These are phyloP conservation scores for Taiozyma sp. DNA, from an alignment of 1,139 yeast species.

Conservation along the genomic window DNA sequence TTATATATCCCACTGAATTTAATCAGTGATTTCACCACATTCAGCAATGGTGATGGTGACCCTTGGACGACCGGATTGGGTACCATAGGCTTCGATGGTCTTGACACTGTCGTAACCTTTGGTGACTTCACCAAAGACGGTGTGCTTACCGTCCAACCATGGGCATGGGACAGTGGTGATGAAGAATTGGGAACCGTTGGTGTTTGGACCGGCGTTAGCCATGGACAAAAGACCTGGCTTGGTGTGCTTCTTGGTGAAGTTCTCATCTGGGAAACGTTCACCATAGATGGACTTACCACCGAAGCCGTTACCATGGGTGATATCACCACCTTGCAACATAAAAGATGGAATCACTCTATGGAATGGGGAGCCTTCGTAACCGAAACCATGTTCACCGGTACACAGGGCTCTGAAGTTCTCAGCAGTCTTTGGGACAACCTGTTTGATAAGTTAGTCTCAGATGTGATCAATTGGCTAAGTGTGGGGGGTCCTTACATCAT, in stretches of 20 bases:
- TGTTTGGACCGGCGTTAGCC: conserved; percentile 99
- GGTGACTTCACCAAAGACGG: conserved; percentile 94
- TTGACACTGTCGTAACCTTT: conserved; percentile 90
- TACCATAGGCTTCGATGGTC: conserved; percentile 86
- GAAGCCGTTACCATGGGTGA: conserved; percentile 92
- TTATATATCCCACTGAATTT: conserved; percentile 1
- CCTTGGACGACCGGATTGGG: conserved; percentile 77
- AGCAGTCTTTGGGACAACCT: conserved; percentile 89
- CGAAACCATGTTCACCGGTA: conserved; percentile 92
- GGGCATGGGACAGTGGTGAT: conserved; percentile 94
- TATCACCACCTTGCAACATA: conserved; percentile 99
- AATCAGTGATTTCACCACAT: conserved; percentile 58
- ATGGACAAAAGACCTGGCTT: conserved; percentile 94
- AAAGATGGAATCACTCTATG: conserved; percentile 98
- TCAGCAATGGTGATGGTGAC: conserved; percentile 76
- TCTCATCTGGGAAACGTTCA: conserved; percentile 91
- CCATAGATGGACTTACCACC: conserved; percentile 99
- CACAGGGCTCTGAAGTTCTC: conserved; percentile 96
- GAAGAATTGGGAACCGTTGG: conserved; percentile 99
- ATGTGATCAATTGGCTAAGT: neutral
- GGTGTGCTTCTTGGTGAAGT: conserved; percentile 80
- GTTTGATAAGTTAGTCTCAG: neutral
- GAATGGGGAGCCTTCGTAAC: conserved; percentile 88
- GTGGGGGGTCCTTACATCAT: conserved; percentile 43
- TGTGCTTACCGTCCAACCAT: conserved; percentile 99